A percentile compares a stretch with the other conserved stretches of the same genome.
Evolutionary conservation across 2,329 filamentous ascomycete genomes (phyloP).

Genomic region (Cercospora berteroae): DNA sequence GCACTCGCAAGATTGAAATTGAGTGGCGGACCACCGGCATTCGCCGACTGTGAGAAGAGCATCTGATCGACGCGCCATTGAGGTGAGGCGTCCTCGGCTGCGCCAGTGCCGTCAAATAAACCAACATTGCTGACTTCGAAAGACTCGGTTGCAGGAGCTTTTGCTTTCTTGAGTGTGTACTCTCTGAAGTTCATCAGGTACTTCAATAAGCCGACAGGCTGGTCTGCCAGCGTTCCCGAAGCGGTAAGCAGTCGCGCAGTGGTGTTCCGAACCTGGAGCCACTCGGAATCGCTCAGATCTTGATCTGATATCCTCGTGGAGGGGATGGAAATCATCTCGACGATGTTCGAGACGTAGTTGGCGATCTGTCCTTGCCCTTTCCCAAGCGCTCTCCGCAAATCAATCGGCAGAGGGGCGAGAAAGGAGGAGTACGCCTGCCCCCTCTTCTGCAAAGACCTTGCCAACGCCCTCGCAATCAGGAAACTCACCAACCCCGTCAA

Average conservation of each 20-base stretch:
- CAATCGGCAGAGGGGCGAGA: constrained; percentile 42
- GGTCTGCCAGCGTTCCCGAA: constrained; percentile 39
- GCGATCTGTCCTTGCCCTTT: constrained; percentile 41
- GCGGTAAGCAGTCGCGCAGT: constrained; percentile 38
- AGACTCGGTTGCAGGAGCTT: constrained; percentile 41
- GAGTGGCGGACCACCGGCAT: constrained; percentile 41
- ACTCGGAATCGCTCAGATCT: constrained; percentile 28
- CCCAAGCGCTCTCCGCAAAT: constrained; percentile 42
- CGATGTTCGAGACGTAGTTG: constrained; percentile 32
- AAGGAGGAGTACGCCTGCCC: constrained; percentile 36
- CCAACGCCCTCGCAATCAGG: constrained; percentile 42
- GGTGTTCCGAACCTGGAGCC: constrained; percentile 37
- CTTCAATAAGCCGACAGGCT: constrained; percentile 45
- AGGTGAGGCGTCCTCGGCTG: background rate
- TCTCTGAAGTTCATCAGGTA: constrained; percentile 43
- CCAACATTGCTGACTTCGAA: constrained; percentile 51
- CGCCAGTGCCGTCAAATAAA: constrained; percentile 34
- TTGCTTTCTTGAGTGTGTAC: constrained; percentile 44
- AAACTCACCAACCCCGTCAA: constrained; percentile 46
- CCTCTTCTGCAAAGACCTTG: constrained; percentile 30
- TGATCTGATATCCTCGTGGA: background rate
- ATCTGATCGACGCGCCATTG: constrained; percentile 37
- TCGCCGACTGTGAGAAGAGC: constrained; percentile 48
- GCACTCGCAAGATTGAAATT: constrained; percentile 45
- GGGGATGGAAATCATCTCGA: constrained; percentile 17